These are phyloP conservation scores for Setomelanomma holmii DNA, from an alignment of 2,329 filamentous ascomycete species.

Conservation along the genomic window DNA sequence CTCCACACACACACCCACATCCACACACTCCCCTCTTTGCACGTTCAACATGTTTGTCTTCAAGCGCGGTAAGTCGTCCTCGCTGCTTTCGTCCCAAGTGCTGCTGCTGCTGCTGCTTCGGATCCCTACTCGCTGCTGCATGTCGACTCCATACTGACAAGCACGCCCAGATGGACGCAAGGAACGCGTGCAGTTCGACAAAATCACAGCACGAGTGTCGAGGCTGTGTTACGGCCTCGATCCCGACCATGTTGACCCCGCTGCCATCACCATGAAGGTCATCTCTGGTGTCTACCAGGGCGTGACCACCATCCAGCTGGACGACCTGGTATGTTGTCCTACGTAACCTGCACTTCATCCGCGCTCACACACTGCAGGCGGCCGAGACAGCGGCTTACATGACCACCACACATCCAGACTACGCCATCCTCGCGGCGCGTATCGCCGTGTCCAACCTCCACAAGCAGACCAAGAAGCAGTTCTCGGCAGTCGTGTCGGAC, in stretches of 20 bases:
- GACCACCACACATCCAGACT: conserved; percentile 99
- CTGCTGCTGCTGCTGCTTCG: conserved; percentile 9
- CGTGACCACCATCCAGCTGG: conserved; percentile 93
- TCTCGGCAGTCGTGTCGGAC: conserved; percentile 92
- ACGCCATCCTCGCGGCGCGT: conserved; percentile 96
- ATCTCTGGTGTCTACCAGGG: conserved; percentile 99
- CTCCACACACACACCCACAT: conserved; percentile 26
- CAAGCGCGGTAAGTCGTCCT: conserved; percentile 49
- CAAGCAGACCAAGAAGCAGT: conserved; percentile 99
- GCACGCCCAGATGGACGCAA: conserved; percentile 85
- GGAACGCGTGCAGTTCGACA: conserved; percentile 99
- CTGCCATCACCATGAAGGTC: conserved; percentile 98
- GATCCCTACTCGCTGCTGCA: conserved; percentile 23
- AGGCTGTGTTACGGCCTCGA: conserved; percentile 97
- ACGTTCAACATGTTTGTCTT: conserved; percentile 50
- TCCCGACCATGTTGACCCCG: conserved; percentile 92
- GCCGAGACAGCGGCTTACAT: conserved; percentile 99
- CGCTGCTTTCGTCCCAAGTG: conserved; percentile 3
- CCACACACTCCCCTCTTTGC: conserved; percentile 37
- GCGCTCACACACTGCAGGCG: conserved; percentile 64
- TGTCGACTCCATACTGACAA: conserved; percentile 33
- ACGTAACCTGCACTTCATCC: conserved; percentile 19
- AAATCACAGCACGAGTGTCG: conserved; percentile 98
- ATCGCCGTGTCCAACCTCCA: conserved; percentile 99
- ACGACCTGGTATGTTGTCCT: conserved; percentile 81